A percentile compares a stretch with the other conserved stretches of the same genome.
phyloP scores from a whole-genome alignment of 2,329 filamentous ascomycete genomes.

The Dactylellina drechsleri region DNA sequence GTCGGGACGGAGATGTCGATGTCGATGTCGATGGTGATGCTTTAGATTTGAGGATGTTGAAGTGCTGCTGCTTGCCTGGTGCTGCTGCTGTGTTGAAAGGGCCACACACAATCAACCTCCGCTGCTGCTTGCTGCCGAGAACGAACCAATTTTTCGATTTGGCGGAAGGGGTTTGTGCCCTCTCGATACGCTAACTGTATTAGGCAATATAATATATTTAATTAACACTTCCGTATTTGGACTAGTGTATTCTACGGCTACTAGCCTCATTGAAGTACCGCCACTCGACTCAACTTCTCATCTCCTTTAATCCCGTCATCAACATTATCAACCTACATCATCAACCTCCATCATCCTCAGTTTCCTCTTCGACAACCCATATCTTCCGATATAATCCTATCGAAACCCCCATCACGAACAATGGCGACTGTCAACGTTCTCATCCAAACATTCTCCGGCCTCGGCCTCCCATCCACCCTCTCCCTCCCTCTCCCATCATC shows the following conservation, averaged over 20 bases:
- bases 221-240: slow-evolving; percentile 8
- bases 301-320: neutral
- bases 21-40: slow-evolving; percentile 34
- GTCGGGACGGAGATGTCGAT: slow-evolving; percentile 29
- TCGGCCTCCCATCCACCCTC: slow-evolving; percentile 83
- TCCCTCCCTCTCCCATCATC: slow-evolving; percentile 76
- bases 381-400: neutral
- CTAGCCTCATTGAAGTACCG: slow-evolving; percentile 43
- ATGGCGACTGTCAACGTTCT: slow-evolving; percentile 66
- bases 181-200: slow-evolving; percentile 16
- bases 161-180: slow-evolving; percentile 55
- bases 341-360: slow-evolving; percentile 8
- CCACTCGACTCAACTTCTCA: slow-evolving; percentile 30
- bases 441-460: slow-evolving; percentile 82
- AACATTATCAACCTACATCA: slow-evolving; percentile 7
- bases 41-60: neutral
- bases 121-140: slow-evolving; percentile 29
- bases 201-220: slow-evolving; percentile 25
- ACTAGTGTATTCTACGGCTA: slow-evolving; percentile 18
- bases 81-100: slow-evolving; percentile 6
- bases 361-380: neutral
- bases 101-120: slow-evolving; percentile 41
- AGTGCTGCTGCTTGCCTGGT: neutral
- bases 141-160: slow-evolving; percentile 43
- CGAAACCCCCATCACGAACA: neutral